Conservation (phyloP, 768 basidiomycete species). For the Russula compacta region DNA sequence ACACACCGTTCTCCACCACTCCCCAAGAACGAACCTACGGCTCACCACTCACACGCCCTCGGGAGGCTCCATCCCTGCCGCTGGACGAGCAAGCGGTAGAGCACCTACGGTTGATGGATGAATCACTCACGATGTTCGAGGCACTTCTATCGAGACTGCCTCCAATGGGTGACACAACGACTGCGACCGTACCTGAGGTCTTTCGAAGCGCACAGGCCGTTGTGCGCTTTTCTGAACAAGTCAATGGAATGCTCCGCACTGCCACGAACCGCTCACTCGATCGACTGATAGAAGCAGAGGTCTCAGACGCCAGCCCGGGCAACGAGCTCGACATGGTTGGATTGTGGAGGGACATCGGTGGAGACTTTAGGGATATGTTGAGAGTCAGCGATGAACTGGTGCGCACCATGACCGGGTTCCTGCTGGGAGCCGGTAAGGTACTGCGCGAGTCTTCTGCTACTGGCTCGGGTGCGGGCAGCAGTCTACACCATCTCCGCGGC, state of each 20-base stretch:
- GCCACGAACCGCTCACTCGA: conserved; percentile 56
- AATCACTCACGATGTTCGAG: conserved; percentile 64
- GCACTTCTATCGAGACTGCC: conserved; percentile 50
- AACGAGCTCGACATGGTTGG: conserved; percentile 36
- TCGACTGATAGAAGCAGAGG: conserved; percentile 67
- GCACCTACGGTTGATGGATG: conserved; percentile 62
- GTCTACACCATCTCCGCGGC: conserved; percentile 40
- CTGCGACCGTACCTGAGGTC: conserved; percentile 42
- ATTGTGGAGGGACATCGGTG: conserved; percentile 60
- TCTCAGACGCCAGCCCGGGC: conserved; percentile 37
- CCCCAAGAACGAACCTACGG: conserved; percentile 19
- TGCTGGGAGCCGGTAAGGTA: conserved; percentile 66
- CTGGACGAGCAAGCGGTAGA: conserved; percentile 31
- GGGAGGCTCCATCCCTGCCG: neutral
- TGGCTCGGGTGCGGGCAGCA: conserved; percentile 19
- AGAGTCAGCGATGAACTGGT: conserved; percentile 73
- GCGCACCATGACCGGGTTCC: conserved; percentile 61
- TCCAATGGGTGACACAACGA: conserved; percentile 31
- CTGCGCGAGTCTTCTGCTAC: conserved; percentile 44
- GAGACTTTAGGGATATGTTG: conserved; percentile 63
- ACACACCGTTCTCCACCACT: conserved; percentile 12
- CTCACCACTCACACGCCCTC: conserved; percentile 17
- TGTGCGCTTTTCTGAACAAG: conserved; percentile 53
- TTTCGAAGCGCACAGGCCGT: conserved; percentile 53
- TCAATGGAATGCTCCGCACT: conserved; percentile 51